Evolutionary conservation across 805 yeast species (phyloP).

Genomic region (Kurtzmaniella fragi): DNA sequence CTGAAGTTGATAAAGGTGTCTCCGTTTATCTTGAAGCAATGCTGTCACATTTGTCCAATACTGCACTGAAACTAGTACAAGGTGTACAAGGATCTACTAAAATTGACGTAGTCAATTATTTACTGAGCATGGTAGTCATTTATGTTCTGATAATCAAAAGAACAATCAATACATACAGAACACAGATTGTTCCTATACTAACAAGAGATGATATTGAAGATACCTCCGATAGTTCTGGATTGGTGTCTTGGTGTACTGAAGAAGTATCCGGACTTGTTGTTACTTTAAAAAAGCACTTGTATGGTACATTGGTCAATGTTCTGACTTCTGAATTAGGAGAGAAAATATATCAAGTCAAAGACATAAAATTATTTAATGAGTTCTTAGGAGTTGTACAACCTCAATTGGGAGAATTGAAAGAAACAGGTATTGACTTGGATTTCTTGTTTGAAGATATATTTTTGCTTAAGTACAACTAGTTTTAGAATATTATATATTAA

Average conservation of each 20-base stretch:
- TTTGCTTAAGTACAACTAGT: slow-evolving; percentile 7
- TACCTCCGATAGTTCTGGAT: slow-evolving; percentile 42
- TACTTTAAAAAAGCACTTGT: slow-evolving; percentile 60
- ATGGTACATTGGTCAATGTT: slow-evolving; percentile 53
- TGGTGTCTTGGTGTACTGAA: slow-evolving; percentile 74
- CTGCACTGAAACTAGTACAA: slow-evolving; percentile 30
- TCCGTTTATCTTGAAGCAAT: slow-evolving; percentile 29
- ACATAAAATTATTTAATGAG: slow-evolving; percentile 39
- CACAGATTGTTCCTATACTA: slow-evolving; percentile 42
- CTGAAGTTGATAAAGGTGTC: slow-evolving; percentile 32
- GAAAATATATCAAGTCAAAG: slow-evolving; percentile 28
- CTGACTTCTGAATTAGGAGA: slow-evolving; percentile 22
- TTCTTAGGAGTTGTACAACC: slow-evolving; percentile 51
- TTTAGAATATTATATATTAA: not conserved
- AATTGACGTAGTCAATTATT: slow-evolving; percentile 37
- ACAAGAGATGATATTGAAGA: slow-evolving; percentile 20
- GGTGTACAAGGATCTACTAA: slow-evolving; percentile 40
- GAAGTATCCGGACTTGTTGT: slow-evolving; percentile 57
- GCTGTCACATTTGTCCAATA: slow-evolving; percentile 24
- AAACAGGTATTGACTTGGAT: slow-evolving; percentile 69
- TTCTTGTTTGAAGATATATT: slow-evolving; percentile 51
- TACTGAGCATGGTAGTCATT: slow-evolving; percentile 35
- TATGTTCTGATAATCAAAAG: slow-evolving; percentile 43
- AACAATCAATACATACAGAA: slow-evolving; percentile 51
- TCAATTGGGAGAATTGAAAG: slow-evolving; percentile 59